Evolutionary conservation across 371 early-diverging fungal genomes (phyloP), one percentile per base, ranked within the genome.

Genomic region (Apophysomyces sp.): DNA sequence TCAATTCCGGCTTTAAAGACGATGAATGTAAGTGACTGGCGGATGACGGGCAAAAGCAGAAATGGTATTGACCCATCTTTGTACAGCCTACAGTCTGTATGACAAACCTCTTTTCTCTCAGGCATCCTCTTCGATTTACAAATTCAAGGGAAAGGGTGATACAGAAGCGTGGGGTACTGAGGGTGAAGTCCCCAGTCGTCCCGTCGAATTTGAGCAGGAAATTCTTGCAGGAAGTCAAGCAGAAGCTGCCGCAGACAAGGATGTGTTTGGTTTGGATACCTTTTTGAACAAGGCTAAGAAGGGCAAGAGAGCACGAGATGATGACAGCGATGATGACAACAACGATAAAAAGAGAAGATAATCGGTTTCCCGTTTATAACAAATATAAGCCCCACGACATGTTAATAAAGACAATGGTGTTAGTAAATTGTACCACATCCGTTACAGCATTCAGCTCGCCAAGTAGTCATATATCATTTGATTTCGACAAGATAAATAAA

Each of bases 161-260:
- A 81, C 83, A 13, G 92, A 90, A 30, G 78, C 81, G n/a, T 82
- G 83, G 56, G 90, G 85, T 13, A 91, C 84, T 18, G 64, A 37
- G 28, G 65, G 71, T 21, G 65, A 62, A 29, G 62, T 69, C 13
- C 72, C 89, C 3, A 76, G 84, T 41, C 96, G 95, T 5, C 98
- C 98, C 18, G 97, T 97, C 5, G 90, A 93, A 68, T 98, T 97
- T 77, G 96, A 98, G 72, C 91, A 86, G 76, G 91, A 87, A 39
- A 77, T 69, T 11, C 57, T 74, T 53, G 65, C 57, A 9, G 65
- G 61, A 13, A 52, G 64, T 13, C 36, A 66, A 28, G 53, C 54
- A 40, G 40, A 65, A 29, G 64, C 64, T 26, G 31, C 57, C 4
- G 70, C 68, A 21, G 69, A 71, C 16, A 74, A 74, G 30, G 73